A percentile compares a stretch with the other conserved stretches of the same genome.
Evolutionary conservation across 2,329 filamentous ascomycete species (phyloP).

Genomic region (Phialophora expanda): DNA sequence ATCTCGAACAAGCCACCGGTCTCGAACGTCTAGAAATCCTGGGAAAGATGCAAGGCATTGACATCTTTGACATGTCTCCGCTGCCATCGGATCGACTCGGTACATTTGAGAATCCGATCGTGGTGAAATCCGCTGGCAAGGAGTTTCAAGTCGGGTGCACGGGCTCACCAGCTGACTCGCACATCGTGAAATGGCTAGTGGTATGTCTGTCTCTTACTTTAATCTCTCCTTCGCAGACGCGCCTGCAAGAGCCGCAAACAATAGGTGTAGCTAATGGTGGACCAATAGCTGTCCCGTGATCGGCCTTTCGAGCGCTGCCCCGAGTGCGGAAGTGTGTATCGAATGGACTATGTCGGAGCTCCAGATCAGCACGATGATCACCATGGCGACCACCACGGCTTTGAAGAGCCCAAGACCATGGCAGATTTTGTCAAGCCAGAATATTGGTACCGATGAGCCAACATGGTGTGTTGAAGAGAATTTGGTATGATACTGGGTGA

Average conservation of each 20-base stretch:
- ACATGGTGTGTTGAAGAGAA: neutral
- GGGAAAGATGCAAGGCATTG: slow-evolving; percentile 98
- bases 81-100: slow-evolving; percentile 88
- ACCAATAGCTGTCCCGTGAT: slow-evolving; percentile 74
- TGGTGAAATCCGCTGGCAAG: slow-evolving; percentile 87
- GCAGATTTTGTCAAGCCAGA: slow-evolving; percentile 94
- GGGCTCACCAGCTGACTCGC: slow-evolving; percentile 88
- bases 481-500: neutral
- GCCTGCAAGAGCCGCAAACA: neutral
- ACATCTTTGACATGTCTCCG: slow-evolving; percentile 98
- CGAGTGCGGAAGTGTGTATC: slow-evolving; percentile 95
- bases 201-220: slow-evolving; percentile 58
- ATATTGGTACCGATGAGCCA: slow-evolving; percentile 72
- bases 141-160: slow-evolving; percentile 98
- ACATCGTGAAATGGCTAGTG: slow-evolving; percentile 87
- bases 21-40: slow-evolving; percentile 97
- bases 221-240: neutral
- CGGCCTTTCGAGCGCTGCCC: slow-evolving; percentile 93
- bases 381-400: slow-evolving; percentile 59
- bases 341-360: slow-evolving; percentile 95
- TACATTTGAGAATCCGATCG: slow-evolving; percentile 82
- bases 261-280: slow-evolving; percentile 18
- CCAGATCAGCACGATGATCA: slow-evolving; percentile 70
- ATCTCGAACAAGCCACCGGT: slow-evolving; percentile 95
- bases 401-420: slow-evolving; percentile 91